Base-by-base conservation (phyloP, 352 stramenopile genomes). In the Globisporangium abappressorium region DNA sequence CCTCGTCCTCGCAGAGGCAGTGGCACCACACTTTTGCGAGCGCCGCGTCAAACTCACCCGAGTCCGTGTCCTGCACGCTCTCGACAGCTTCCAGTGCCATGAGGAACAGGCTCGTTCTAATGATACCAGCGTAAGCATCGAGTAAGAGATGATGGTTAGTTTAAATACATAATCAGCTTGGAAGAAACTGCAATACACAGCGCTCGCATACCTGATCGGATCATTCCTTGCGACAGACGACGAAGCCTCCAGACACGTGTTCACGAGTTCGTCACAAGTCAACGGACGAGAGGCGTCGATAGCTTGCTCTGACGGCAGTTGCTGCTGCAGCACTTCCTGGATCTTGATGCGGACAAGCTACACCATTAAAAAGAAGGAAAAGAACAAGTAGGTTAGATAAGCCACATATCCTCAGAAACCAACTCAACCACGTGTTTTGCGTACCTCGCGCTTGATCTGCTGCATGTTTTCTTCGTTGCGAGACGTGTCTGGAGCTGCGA, bases 11-110 rank as follows among this genome's bases (percentile, higher is more conserved):
- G 0, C 79, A 61, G 28, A 93, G 70, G 22, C 79, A 88, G 34
- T 84, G 74, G 62, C 80, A 77, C 87, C 87, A 95, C 34, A 84
- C 74, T 54, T 62, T 61, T 7, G 73, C 57, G 62, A 79, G 76
- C 59, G 82, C 76, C 11, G 76, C 75, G 64, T 81, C 67, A n/a
- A 84, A 90, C 22, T 86, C 77, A 2, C 43, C 43, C 18, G 43
- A 51, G 4, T 77, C 64, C 5, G 62, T 77, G 3, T 57, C 69
- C 33, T 79, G 69, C 14, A 88, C 41, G 59, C 73, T 87, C 49
- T 92, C 86, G 22, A 90, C 73, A n/a, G 81, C 81, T 63, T 92
- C 84, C 0, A 94, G 61, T 1, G 80, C 76, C 73, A 92, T 83
- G 24, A 94, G 66, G 60, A 94, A 92, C 57, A 91, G 70, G 59